Base-by-base conservation (phyloP, 805 yeast genomes). In the Huiozyma naganishii region DNA sequence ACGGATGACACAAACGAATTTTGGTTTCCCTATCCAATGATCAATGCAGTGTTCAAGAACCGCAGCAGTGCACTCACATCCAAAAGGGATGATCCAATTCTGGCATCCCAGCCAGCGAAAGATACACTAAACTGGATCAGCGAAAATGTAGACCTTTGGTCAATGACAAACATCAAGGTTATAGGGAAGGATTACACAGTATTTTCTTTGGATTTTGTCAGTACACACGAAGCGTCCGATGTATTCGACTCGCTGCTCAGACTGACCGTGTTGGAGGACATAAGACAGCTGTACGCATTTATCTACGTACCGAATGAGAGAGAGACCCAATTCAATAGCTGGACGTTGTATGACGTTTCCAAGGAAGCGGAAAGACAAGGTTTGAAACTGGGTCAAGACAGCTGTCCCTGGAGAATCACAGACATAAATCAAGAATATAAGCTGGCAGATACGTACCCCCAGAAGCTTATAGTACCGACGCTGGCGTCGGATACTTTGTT, bases 21-120 rank as follows among this genome's bases (percentile, higher is more conserved):
- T 29, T 92, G 97, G 98, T 73, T 87, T 29, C 83, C 95, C 46
- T 90, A 87, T 61, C 96, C 97, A 1, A 76, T 88, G 49, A 79
- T 89, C 30, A 80, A 77, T 40, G 70, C 69, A 39, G 77, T 82
- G 1, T 74, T 73, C 51, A 76, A 59, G 66, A 74, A 48, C 61
- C 74, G 48, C 79, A 89, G 49, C 61, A 82, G 43, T 66, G 79
- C 50, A 54, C 61, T 61, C 17, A 42, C 57, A 8, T 52, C 62
- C 28, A 58, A 53, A 37, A 44, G 44, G 17, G 51, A 46, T 42
- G 39, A 43, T 34, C 3, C 33, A 48, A 45, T 10, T 23, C 39
- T 17, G 37, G 41, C 10, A 27, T 29, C 32, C 27, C 34, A 36
- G 23, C 32, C 27, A 9, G 49, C 43, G 11, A 30, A 27, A 28